Base-by-base conservation (phyloP, 345 rosid species). In the Hypericum androsaemum region DNA sequence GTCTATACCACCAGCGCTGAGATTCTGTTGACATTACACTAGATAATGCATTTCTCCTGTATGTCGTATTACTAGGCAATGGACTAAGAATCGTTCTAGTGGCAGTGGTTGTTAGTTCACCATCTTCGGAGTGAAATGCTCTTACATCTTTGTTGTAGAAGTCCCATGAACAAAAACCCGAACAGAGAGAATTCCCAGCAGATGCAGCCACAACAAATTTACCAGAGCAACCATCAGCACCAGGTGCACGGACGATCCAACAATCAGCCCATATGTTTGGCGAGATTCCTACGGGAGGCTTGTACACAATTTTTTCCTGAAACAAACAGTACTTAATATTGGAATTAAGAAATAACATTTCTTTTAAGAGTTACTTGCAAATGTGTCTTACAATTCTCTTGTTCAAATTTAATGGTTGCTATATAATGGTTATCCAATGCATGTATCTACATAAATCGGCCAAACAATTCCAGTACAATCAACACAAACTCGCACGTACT, bases 131-230 rank as follows among this genome's bases (percentile, higher is more conserved):
- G 59, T 83, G 95, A 71, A 80, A 66, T 51, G 89, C 90, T 54
- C 57, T 72, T 41, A 86, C 80, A 47, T 79, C 87, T 74, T 88
- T 94, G 46, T 77, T 66, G 58, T 94, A 83, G 80, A 88, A 88
- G 67, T 94, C 97, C 99, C 97, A 94, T 37, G 95, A 94, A 62
- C 99, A 94, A 67, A 94, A 94, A 52, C 99, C 99, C 10, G 99
- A 74, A 62, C 86, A 97, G 50, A 79, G 70, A 32, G 79, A 54
- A 62, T 80, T 86, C 32, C 99, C 99, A 53, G 99, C 95, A 69
- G 99, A 94, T 52, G 99, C 95, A 49, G 99, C 97, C 59, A 94
- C 69, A 10, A 94, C 92, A 60, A 83, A 94, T 74, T 82, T 88
- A 50, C 84, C 97, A 36, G 95, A 76, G 66, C 95, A 86, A 60